Evolutionary conservation across 1,139 yeast species (phyloP), one percentile per base, ranked within the genome.

Genomic region (Zygoascus hellenicus): DNA sequence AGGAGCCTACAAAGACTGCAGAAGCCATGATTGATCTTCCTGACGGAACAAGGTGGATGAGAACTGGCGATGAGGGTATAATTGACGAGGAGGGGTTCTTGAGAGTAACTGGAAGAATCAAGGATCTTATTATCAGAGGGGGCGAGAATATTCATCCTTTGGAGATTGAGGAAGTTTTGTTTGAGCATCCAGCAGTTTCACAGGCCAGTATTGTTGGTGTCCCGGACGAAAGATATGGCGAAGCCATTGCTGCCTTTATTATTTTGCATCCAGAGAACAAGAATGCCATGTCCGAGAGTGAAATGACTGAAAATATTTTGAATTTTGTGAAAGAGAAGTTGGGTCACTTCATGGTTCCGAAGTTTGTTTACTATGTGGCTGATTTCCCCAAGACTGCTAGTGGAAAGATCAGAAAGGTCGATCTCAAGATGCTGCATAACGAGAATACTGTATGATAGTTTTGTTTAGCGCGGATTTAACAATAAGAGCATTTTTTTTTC

Each of bases 71-170:
- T 42, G 66, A 64, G 49, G 68, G 67, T n/a, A 44, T 48, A 17
- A 55, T 64, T 28, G 68, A 64, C 49, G 49, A 49, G 5, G 55
- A 56, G 9, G 68, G 67, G 3, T 63, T 55, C 46, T 49, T 64
- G 19, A 51, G 54, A 17, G 63, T 64, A 17, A 61, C 66, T 2
- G 68, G 67, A 15, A 58, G 68, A n/a, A 59, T 63, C 48, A 64
- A 64, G 52, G 68, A 64, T 35, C 54, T 63, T 30, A 64, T 64
- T 44, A 64, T 64, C 42, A 59, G 68, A 15, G 68, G 68, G 16
- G 68, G 68, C n/a, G 68, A 64, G 50, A 64, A 64, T 46, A 60
- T 64, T 37, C 64, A 61, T 32, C 68, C 68, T 1, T 51, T 62
- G 29, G 68, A 64, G 40, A 58, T 64, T 41, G 68, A 64, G 43